Percentiles rank a stretch among this genome's conserved stretches.
These are phyloP conservation scores for Drosera capensis DNA, from an alignment of 148 eudicot species.

Conservation along the genomic window DNA sequence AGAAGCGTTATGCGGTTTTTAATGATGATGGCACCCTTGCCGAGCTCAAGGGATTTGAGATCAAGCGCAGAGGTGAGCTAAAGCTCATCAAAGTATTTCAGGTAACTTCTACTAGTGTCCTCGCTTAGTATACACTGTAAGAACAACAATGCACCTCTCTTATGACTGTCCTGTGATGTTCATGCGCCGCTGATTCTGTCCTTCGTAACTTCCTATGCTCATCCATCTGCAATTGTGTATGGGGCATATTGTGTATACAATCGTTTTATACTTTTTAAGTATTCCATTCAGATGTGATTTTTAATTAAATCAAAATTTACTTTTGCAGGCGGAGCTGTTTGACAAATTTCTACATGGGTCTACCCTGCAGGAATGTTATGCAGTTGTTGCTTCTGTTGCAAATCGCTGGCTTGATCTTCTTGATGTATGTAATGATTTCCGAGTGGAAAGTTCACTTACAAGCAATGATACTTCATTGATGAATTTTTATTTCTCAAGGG, in stretches of 20 bases:
- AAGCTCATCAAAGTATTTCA: conserved; percentile 99
- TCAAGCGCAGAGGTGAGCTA: conserved; percentile 99
- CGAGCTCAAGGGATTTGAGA: conserved; percentile 97
- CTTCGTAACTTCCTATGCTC: too few species aligned
- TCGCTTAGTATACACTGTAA: conserved; percentile 6
- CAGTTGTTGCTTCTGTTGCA: conserved; percentile 88
- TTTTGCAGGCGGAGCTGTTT: conserved; percentile 88
- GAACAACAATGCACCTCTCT: not conserved
- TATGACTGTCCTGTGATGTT: too few species aligned
- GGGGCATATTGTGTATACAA: too few species aligned
- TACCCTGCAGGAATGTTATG: conserved; percentile 88
- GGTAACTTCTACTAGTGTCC: conserved; percentile 24
- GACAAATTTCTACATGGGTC: conserved; percentile 92
- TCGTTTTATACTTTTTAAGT: too few species aligned
- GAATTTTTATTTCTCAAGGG: too few species aligned
- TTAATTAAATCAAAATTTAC: not conserved
- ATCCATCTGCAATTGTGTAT: too few species aligned
- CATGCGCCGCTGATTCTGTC: too few species aligned
- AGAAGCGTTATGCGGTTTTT: conserved; percentile 97
- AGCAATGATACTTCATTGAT: not conserved
- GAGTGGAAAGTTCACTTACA: not conserved
- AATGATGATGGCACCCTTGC: conserved; percentile 99
- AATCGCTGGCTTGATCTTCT: conserved; percentile 99
- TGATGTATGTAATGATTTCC: conserved; percentile 51
- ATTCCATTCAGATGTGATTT: not conserved